A percentile compares a stretch with the other conserved stretches of the same genome.
Conservation (phyloP, 2,329 filamentous ascomycete species). For the Cercospora janseana region DNA sequence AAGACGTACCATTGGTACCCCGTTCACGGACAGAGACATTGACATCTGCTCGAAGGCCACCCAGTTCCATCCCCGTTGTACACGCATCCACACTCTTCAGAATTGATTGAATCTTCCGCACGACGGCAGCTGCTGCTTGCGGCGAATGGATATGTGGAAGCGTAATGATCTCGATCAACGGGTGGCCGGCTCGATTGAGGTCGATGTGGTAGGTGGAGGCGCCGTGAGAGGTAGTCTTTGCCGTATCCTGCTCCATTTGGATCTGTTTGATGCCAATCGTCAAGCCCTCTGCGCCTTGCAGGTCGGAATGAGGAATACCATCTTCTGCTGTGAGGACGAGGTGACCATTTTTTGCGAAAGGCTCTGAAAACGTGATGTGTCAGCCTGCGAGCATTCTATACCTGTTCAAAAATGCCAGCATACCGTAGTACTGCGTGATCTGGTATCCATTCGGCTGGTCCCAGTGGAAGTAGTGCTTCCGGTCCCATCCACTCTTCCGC, state of each 20-base stretch:
- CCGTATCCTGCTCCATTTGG: constrained; percentile 97
- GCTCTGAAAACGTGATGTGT: constrained; percentile 41
- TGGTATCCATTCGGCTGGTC: constrained; percentile 96
- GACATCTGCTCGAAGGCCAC: constrained; percentile 86
- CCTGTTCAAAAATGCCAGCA: not conserved
- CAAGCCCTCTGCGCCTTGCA: constrained; percentile 63
- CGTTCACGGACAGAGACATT: constrained; percentile 81
- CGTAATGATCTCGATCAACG: constrained; percentile 93
- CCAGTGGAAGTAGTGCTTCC: constrained; percentile 99
- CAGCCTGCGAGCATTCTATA: constrained; percentile 3
- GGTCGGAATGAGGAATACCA: constrained; percentile 72
- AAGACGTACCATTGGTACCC: constrained; percentile 40
- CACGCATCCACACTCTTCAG: constrained; percentile 80
- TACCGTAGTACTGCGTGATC: constrained; percentile 89
- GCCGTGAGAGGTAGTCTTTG: constrained; percentile 81
- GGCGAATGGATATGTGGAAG: constrained; percentile 84
- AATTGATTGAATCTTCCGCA: constrained; percentile 81
- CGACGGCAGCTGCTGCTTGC: constrained; percentile 80
- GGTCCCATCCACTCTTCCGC: constrained; percentile 76
- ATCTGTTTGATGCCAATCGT: constrained; percentile 84
- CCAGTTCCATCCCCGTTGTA: constrained; percentile 87
- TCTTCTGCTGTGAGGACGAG: constrained; percentile 72
- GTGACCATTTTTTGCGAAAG: constrained; percentile 66
- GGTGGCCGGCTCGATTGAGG: constrained; percentile 88
- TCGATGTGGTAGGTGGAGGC: constrained; percentile 76